These are phyloP conservation scores for Phytophthora cactorum DNA, from an alignment of 352 stramenopile species.

Conservation along the genomic window DNA sequence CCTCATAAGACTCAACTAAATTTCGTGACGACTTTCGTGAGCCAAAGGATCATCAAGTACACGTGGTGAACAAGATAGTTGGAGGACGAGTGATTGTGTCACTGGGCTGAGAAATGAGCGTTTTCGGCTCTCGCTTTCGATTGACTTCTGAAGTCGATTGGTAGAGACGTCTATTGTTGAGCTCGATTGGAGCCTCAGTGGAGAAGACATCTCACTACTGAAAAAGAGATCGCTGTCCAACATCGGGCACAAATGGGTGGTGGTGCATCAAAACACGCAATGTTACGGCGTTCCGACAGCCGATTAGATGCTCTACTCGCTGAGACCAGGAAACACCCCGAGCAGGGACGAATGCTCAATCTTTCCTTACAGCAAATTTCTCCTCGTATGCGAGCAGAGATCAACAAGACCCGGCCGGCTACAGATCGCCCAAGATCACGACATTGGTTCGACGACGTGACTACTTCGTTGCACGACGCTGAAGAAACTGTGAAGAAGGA, in stretches of 20 bases:
- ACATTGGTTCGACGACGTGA: conserved; percentile 15
- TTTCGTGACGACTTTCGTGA: conserved; percentile 17
- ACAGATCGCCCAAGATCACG: conserved; percentile 6
- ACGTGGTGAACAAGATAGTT: conserved; percentile 16
- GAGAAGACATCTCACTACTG: conserved; percentile 5
- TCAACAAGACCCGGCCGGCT: conserved; percentile 10
- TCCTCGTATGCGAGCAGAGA: conserved; percentile 7
- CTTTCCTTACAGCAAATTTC: conserved; percentile 9
- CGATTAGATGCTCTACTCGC: conserved; percentile 31
- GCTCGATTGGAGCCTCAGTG: too few relatives aligned
- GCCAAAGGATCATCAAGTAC: not conserved
- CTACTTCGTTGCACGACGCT: conserved; percentile 10
- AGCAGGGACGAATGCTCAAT: conserved; percentile 6
- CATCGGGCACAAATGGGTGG: conserved; percentile 37
- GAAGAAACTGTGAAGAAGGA: not conserved
- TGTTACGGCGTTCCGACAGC: conserved; percentile 42
- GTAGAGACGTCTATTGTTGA: conserved; percentile 15
- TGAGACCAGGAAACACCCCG: conserved; percentile 7
- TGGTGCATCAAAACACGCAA: conserved; percentile 34
- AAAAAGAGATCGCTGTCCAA: conserved; percentile 3
- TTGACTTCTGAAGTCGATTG: conserved; percentile 19
- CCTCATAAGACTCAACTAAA: conserved; percentile 26
- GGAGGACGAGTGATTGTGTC: conserved; percentile 23
- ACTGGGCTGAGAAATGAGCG: conserved; percentile 20
- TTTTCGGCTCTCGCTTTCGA: not conserved